A percentile compares a stretch with the other conserved stretches of the same genome.
Conservation (phyloP, 1,139 yeast genomes). For the Arxiozyma bovina region DNA sequence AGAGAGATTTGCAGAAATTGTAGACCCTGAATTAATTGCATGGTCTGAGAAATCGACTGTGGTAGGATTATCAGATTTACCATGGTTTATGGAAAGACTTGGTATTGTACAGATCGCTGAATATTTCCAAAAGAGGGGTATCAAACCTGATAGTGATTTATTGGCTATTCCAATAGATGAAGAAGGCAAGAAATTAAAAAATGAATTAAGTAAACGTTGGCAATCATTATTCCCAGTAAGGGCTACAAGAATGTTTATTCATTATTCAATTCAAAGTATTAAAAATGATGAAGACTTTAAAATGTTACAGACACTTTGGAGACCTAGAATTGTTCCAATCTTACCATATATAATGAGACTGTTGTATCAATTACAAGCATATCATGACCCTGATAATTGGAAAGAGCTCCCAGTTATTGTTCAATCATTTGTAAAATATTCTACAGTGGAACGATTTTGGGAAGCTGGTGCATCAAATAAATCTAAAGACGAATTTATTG, state of each 20-base stretch:
- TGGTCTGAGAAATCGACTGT: conserved; percentile 93
- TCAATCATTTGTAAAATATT: conserved; percentile 78
- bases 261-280: conserved; percentile 87
- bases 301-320: conserved; percentile 73
- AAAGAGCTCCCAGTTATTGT: conserved; percentile 76
- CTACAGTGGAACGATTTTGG: conserved; percentile 93
- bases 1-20: conserved; percentile 73
- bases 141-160: conserved; percentile 66
- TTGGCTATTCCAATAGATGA: conserved; percentile 82
- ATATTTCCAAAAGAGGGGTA: conserved; percentile 76
- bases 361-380: conserved; percentile 83
- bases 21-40: conserved; percentile 82
- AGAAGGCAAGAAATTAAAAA: conserved; percentile 68
- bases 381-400: conserved; percentile 93
- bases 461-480: conserved; percentile 95
- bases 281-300: conserved; percentile 68
- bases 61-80: conserved; percentile 78
- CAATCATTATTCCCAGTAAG: conserved; percentile 89
- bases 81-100: conserved; percentile 96
- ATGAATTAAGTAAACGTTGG: conserved; percentile 82
- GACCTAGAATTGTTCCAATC: conserved; percentile 85
- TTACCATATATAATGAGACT: conserved; percentile 84
- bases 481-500: conserved; percentile 88
- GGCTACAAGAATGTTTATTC: conserved; percentile 89
- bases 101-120: conserved; percentile 92